Conservation (phyloP, 441 rosid species). For the Geranium incanum region DNA sequence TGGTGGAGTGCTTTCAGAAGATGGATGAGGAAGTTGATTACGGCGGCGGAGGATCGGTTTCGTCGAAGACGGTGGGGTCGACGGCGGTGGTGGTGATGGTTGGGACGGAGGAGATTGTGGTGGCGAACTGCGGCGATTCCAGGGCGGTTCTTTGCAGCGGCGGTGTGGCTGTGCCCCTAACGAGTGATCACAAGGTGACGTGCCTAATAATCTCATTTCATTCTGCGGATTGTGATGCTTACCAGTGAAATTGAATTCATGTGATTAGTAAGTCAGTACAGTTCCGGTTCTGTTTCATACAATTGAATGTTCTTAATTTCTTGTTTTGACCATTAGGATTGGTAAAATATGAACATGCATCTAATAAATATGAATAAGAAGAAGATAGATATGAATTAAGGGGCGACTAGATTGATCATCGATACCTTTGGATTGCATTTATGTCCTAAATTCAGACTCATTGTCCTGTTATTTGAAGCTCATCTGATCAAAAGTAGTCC, state of each 20-base stretch:
- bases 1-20: constrained; percentile 25
- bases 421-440: background rate
- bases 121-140: constrained; percentile 33
- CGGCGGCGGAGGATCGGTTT: background rate
- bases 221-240: background rate
- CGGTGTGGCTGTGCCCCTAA: constrained; percentile 23
- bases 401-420: background rate
- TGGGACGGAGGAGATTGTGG: constrained; percentile 25
- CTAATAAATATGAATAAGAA: too few species aligned
- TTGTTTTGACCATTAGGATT: too few species aligned
- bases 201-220: background rate
- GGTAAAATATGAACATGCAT: too few species aligned
- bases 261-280: background rate
- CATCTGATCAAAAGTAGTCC: background rate
- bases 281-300: too few species aligned
- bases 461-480: background rate
- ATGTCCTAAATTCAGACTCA: background rate
- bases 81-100: constrained; percentile 33
- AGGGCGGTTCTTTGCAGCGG: constrained; percentile 23
- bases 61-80: constrained; percentile 17
- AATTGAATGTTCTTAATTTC: too few species aligned
- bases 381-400: too few species aligned
- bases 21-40: constrained; percentile 31
- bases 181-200: constrained; percentile 21
- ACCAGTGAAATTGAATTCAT: background rate